Evolutionary conservation across 306 rosid species (phyloP).

Genomic region (Albizia julibrissin): DNA sequence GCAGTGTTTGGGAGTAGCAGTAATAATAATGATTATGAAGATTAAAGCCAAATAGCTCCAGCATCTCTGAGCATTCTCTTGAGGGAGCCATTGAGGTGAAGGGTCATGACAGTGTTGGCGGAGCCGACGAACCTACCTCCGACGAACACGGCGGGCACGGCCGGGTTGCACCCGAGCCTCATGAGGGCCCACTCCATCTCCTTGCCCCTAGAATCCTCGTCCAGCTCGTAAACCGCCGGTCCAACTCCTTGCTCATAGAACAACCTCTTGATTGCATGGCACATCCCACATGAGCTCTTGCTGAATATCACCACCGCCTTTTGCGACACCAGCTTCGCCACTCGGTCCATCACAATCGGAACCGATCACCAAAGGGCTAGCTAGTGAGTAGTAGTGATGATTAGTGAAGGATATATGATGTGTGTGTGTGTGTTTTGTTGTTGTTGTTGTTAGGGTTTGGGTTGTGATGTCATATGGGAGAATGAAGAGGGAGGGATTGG

Average conservation of each 20-base stretch:
- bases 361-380: too few relatives aligned
- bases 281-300: conserved; percentile 98
- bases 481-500: background rate
- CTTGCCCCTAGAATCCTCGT: conserved; percentile 72
- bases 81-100: conserved; percentile 85
- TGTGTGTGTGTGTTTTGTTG: background rate
- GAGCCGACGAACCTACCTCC: conserved; percentile 87
- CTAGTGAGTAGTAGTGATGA: too few relatives aligned
- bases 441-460: background rate
- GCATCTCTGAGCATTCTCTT: conserved; percentile 88
- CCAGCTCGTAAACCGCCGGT: conserved; percentile 79
- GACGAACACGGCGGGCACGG: conserved; percentile 86
- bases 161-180: conserved; percentile 86
- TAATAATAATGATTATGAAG: background rate
- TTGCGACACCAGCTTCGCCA: conserved; percentile 73
- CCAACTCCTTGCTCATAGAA: conserved; percentile 93
- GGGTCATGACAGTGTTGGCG: conserved; percentile 83
- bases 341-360: conserved; percentile 55
- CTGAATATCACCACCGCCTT: conserved; percentile 97
- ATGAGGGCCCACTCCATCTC: conserved; percentile 91
- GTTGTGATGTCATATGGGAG: conserved; percentile 4
- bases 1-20: background rate
- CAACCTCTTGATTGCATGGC: conserved; percentile 86
- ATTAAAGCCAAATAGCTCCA: conserved; percentile 88
- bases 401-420: too few relatives aligned